Evolutionary conservation across 495 filamentous ascomycete genomes (phyloP).

Genomic region (Clohesyomyces aquaticus): DNA sequence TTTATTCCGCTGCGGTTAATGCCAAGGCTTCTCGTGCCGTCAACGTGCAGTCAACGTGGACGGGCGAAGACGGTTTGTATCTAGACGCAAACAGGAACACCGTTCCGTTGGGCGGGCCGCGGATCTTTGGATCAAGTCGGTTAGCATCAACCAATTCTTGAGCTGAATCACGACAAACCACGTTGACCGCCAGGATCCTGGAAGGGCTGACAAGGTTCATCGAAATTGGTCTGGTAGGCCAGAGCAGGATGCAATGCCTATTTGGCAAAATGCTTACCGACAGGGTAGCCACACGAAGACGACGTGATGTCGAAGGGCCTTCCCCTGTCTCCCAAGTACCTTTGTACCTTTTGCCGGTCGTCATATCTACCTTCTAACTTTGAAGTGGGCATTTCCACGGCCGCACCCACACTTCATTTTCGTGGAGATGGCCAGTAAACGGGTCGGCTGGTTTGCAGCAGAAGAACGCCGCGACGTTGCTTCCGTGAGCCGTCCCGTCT

Average conservation of each 20-base stretch:
- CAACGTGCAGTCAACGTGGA: background rate
- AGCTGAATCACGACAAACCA: constrained; percentile 34
- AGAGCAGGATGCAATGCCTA: background rate
- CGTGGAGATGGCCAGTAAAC: background rate
- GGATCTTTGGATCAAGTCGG: constrained; percentile 8
- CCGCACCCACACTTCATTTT: too few relatives aligned
- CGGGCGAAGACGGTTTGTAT: background rate
- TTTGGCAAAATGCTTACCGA: constrained; percentile 29
- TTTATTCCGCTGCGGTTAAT: background rate
- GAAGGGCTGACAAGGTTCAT: too few relatives aligned
- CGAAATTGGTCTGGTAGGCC: too few relatives aligned
- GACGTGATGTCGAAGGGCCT: constrained; percentile 1
- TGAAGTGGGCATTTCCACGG: too few relatives aligned
- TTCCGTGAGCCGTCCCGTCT: constrained; percentile 24
- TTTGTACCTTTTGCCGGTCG: too few relatives aligned
- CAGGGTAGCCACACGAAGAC: constrained; percentile 21
- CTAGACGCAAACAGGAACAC: background rate
- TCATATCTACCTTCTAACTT: too few relatives aligned
- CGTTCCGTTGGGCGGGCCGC: constrained; percentile 9
- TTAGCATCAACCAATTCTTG: constrained; percentile 9
- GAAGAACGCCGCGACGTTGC: background rate
- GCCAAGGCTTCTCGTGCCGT: background rate
- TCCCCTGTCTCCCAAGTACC: background rate
- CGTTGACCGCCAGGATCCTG: too few relatives aligned
- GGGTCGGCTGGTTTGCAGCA: background rate